These are phyloP conservation scores for Colletotrichum sp. DNA, from an alignment of 2,329 filamentous ascomycete species.

Conservation along the genomic window DNA sequence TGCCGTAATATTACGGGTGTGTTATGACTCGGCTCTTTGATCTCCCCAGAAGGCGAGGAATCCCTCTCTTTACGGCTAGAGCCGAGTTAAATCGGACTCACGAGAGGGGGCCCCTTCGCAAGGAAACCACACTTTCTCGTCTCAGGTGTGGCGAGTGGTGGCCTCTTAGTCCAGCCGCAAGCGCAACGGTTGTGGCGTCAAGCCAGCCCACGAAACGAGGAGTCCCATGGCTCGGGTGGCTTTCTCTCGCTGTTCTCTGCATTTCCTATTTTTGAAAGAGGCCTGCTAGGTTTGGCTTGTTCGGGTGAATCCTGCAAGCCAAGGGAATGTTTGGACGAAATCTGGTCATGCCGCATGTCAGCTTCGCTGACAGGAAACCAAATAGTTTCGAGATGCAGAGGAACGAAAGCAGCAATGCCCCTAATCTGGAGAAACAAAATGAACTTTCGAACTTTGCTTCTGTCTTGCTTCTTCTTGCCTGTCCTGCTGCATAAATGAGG, in stretches of 20 bases:
- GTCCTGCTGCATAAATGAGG: not conserved
- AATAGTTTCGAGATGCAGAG: not conserved
- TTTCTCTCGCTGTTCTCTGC: not conserved
- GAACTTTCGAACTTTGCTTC: not conserved
- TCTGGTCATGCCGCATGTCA: not conserved
- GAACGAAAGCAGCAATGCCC: not conserved
- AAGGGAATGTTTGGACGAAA: slow-evolving; percentile 6
- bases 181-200: not conserved
- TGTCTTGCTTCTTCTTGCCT: not conserved
- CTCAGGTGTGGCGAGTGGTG: not conserved
- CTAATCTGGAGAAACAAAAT: not conserved
- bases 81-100: slow-evolving; percentile 2
- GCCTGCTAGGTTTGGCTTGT: not conserved
- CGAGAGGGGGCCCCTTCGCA: not conserved
- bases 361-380: not conserved
- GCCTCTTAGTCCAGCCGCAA: not conserved
- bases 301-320: not conserved
- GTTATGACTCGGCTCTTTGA: not conserved
- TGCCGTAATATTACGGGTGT: not conserved
- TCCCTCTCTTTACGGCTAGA: not conserved
- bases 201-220: not conserved
- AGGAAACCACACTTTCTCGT: not conserved
- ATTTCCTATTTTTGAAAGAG: not conserved
- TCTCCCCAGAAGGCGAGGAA: not conserved
- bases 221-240: not conserved